Conservation (phyloP, 495 filamentous ascomycete genomes). For the Staphylotrichum longicolle region DNA sequence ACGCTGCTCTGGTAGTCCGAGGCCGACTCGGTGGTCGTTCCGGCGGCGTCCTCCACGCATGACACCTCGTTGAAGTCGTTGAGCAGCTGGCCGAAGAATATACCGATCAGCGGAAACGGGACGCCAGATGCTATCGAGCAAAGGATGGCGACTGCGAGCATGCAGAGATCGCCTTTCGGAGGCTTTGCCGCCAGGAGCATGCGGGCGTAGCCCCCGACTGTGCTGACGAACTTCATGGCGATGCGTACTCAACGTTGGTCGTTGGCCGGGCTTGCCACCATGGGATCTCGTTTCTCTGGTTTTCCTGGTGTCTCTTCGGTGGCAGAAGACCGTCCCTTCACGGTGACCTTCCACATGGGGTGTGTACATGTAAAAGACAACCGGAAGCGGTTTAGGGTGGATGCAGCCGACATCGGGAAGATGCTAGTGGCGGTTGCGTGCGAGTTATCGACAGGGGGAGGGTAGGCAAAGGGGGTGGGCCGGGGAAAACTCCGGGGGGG, state of each 20-base stretch:
- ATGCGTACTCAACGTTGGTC: no score
- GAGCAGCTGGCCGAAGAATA: slow-evolving; percentile 66
- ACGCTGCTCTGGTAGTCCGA: slow-evolving; percentile 37
- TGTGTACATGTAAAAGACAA: background rate
- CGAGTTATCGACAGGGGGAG: background rate
- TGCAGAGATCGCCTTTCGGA: slow-evolving; percentile 41
- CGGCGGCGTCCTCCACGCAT: slow-evolving; percentile 38
- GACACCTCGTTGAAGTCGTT: slow-evolving; percentile 63
- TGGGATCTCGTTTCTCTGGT: background rate
- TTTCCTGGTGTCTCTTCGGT: background rate
- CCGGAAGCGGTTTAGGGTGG: slow-evolving; percentile 1
- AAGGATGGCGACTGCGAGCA: slow-evolving; percentile 53
- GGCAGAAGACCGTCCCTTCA: background rate
- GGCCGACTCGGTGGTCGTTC: slow-evolving; percentile 19
- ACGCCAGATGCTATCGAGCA: slow-evolving; percentile 61
- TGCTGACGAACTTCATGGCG: slow-evolving; percentile 22
- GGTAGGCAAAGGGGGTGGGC: no score
- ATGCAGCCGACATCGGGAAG: slow-evolving; percentile 1
- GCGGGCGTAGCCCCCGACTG: slow-evolving; percentile 32
- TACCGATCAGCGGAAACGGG: slow-evolving; percentile 65
- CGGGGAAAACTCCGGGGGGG: no score
- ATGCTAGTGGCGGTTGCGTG: background rate
- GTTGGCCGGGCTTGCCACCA: background rate
- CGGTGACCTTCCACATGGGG: background rate
- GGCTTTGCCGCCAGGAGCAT: slow-evolving; percentile 41